These are phyloP conservation scores for Azolla pinnata DNA, from an alignment of 75 land plant genomes.

Conservation along the genomic window DNA sequence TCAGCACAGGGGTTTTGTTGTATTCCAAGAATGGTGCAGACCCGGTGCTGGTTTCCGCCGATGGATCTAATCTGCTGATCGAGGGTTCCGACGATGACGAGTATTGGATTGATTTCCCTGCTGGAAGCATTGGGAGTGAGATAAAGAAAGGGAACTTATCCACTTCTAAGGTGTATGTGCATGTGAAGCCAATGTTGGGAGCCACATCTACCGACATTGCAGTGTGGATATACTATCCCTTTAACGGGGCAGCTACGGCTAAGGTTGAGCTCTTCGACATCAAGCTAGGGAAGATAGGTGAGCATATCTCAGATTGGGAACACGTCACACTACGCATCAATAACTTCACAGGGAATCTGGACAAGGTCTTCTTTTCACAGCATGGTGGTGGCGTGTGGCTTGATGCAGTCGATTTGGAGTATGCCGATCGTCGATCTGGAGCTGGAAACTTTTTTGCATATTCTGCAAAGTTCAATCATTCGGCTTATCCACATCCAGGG, in stretches of 20 bases:
- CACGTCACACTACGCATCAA: constrained; percentile 58
- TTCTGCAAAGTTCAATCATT: constrained; percentile 50
- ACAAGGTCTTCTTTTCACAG: constrained; percentile 48
- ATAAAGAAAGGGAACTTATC: constrained; percentile 50
- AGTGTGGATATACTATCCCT: constrained; percentile 70
- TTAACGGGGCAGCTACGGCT: constrained; percentile 68
- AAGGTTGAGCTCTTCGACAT: constrained; percentile 42
- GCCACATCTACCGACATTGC: constrained; percentile 59
- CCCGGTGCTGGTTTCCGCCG: constrained; percentile 21
- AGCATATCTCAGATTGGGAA: constrained; percentile 82
- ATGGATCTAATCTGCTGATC: constrained; percentile 62
- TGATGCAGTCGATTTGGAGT: constrained; percentile 44
- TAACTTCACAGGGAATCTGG: constrained; percentile 60
- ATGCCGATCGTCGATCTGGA: too few relatives aligned
- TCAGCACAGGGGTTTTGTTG: constrained; percentile 49
- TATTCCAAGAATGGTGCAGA: constrained; percentile 25
- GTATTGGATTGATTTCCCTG: constrained; percentile 74
- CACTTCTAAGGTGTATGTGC: constrained; percentile 39
- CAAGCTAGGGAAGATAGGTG: constrained; percentile 60
- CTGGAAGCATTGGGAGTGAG: constrained; percentile 21
- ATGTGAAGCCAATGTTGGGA: constrained; percentile 67
- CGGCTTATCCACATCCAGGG: constrained; percentile 50
- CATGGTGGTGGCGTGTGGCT: constrained; percentile 62
- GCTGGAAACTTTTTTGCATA: constrained; percentile 37
- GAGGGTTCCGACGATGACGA: constrained; percentile 62